A percentile compares a stretch with the other conserved stretches of the same genome.
Evolutionary conservation across 1,139 yeast genomes (phyloP).

Genomic region (Candida sp.): DNA sequence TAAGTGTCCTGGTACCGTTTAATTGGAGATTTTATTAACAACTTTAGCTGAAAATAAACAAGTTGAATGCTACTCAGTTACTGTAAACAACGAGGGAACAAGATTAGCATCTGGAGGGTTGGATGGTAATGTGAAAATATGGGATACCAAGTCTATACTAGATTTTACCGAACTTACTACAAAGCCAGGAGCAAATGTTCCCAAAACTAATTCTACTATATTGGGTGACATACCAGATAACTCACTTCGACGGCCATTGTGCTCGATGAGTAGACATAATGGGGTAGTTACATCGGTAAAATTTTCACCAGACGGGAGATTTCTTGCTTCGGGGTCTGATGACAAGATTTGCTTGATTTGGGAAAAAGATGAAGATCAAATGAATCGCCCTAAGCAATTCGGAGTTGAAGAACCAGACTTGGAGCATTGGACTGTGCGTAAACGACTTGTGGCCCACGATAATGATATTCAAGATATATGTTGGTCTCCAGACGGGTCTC

Average conservation of each 20-base stretch:
- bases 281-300: constrained; percentile 95
- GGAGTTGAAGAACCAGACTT: constrained; percentile 59
- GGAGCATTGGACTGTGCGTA: constrained; percentile 93
- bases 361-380: constrained; percentile 77
- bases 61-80: constrained; percentile 83
- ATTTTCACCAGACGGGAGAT: constrained; percentile 89
- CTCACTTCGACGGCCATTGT: constrained; percentile 53
- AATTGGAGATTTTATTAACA: constrained; percentile 10
- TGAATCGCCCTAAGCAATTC: constrained; percentile 39
- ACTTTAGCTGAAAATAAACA: constrained; percentile 67
- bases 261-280: constrained; percentile 80
- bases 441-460: constrained; percentile 91
- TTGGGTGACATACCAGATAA: constrained; percentile 22
- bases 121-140: constrained; percentile 89
- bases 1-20: constrained; percentile 20
- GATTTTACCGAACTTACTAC: constrained; percentile 13
- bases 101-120: constrained; percentile 93
- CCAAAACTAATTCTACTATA: constrained; percentile 2
- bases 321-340: constrained; percentile 92
- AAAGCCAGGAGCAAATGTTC: constrained; percentile 2
- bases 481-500: constrained; percentile 94
- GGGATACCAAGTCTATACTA: constrained; percentile 60
- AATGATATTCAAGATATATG: constrained; percentile 97
- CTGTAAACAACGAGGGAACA: constrained; percentile 76
- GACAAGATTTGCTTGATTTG: constrained; percentile 89